Conservation (phyloP, 2,329 filamentous ascomycete genomes). For the Lecanicillium sp. region DNA sequence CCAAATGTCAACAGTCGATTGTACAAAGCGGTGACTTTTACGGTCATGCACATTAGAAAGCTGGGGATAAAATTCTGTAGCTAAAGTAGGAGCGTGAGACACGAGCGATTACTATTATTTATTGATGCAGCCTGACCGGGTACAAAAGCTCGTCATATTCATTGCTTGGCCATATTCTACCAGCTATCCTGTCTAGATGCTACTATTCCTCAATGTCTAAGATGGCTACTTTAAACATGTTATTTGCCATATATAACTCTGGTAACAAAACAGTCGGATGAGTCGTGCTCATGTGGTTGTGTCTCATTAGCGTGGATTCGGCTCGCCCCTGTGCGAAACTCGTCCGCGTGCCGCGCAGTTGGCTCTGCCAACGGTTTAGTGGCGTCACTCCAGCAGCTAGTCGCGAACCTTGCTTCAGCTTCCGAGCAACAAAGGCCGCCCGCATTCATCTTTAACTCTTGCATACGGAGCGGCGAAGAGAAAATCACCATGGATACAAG, state of each 20-base stretch:
- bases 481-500: constrained; percentile 66
- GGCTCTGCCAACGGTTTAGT: neutral
- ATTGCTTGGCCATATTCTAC: too few relatives aligned
- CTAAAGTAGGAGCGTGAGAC: too few relatives aligned
- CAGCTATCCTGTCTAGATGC: too few relatives aligned
- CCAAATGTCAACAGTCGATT: constrained; percentile 62
- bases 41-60: constrained; percentile 6
- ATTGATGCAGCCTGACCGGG: too few relatives aligned
- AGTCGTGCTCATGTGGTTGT: neutral
- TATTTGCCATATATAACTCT: too few relatives aligned
- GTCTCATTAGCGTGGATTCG: constrained; percentile 3
- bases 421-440: neutral
- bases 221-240: too few relatives aligned
- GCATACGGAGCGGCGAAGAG: constrained; percentile 1
- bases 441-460: neutral
- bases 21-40: constrained; percentile 24
- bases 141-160: too few relatives aligned
- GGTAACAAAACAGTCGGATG: too few relatives aligned
- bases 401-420: neutral
- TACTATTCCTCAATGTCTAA: too few relatives aligned
- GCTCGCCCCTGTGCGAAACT: neutral
- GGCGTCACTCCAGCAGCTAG: constrained; percentile 3
- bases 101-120: too few relatives aligned
- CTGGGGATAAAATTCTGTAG: too few relatives aligned
- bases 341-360: neutral